These are phyloP conservation scores for Metarhizium album DNA, from an alignment of 2,329 filamentous ascomycete genomes.

Conservation along the genomic window DNA sequence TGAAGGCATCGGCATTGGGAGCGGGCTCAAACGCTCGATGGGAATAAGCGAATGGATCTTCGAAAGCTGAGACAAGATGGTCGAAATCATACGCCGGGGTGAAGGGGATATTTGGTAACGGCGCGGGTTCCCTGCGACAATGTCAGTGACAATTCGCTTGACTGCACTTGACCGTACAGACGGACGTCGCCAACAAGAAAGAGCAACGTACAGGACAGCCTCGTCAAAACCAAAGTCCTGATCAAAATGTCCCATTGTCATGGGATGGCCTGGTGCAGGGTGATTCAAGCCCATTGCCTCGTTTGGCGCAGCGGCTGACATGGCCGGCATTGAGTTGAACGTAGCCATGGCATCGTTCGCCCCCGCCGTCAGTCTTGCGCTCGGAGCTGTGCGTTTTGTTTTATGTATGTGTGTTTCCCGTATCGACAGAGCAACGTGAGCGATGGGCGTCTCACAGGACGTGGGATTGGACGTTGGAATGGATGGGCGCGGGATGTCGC, in stretches of 20 bases:
- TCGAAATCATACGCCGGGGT: slow-evolving; percentile 52
- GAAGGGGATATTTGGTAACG: slow-evolving; percentile 35
- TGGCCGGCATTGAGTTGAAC: slow-evolving; percentile 45
- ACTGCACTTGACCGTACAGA: neutral
- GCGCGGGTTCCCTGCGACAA: slow-evolving; percentile 20
- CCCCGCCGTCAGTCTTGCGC: slow-evolving; percentile 15
- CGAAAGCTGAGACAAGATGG: slow-evolving; percentile 49
- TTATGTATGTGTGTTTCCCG: neutral
- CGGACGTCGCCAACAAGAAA: neutral
- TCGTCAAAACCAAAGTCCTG: slow-evolving; percentile 45
- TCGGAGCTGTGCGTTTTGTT: slow-evolving; percentile 10
- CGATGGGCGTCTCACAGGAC: neutral
- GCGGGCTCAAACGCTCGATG: slow-evolving; percentile 35
- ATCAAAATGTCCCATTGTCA: slow-evolving; percentile 42
- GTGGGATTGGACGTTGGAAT: neutral
- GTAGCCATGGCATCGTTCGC: slow-evolving; percentile 43
- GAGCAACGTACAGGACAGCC: slow-evolving; percentile 38
- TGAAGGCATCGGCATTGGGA: slow-evolving; percentile 31
- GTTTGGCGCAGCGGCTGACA: slow-evolving; percentile 32
- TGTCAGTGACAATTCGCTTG: neutral
- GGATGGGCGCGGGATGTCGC: neutral
- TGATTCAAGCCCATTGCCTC: slow-evolving; percentile 37
- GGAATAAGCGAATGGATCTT: slow-evolving; percentile 54
- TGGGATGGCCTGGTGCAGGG: slow-evolving; percentile 20
- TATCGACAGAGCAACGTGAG: slow-evolving; percentile 4